These are phyloP conservation scores for Candida suzukii DNA, from an alignment of 805 yeast genomes.

Conservation along the genomic window DNA sequence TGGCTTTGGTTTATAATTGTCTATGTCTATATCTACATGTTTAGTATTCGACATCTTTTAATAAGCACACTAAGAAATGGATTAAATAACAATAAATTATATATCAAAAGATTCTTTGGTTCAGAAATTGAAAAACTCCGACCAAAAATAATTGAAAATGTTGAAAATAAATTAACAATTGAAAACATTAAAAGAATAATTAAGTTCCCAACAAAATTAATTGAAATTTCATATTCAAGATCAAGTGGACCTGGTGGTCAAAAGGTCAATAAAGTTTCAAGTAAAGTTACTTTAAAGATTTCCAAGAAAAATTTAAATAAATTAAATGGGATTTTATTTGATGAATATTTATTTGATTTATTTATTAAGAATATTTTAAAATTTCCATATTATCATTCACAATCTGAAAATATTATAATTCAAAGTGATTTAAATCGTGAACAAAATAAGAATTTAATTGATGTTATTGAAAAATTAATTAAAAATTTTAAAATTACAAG, in stretches of 20 bases:
- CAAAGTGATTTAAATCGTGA: slow-evolving; percentile 26
- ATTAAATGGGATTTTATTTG: slow-evolving; percentile 39
- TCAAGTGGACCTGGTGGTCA: slow-evolving; percentile 59
- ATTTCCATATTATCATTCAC: slow-evolving; percentile 6
- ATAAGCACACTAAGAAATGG: too few species aligned
- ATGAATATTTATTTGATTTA: slow-evolving; percentile 27
- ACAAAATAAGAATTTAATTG: slow-evolving; percentile 36
- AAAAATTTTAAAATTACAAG: slow-evolving; percentile 29
- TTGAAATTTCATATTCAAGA: slow-evolving; percentile 37
- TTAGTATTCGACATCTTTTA: too few species aligned
- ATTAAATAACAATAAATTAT: too few species aligned
- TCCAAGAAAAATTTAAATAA: slow-evolving; percentile 26
- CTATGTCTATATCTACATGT: too few species aligned
- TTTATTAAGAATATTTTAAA: slow-evolving; percentile 9
- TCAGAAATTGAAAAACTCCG: too few species aligned
- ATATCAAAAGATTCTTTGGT: too few species aligned
- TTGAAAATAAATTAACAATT: background rate
- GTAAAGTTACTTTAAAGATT: slow-evolving; percentile 32
- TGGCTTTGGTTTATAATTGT: too few species aligned
- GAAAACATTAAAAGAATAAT: background rate
- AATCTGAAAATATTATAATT: slow-evolving; percentile 19
- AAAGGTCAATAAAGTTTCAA: slow-evolving; percentile 51
- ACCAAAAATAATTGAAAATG: background rate
- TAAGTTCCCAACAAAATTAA: background rate
- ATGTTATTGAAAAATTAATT: slow-evolving; percentile 39